Percentiles rank a stretch among this genome's conserved stretches.
Evolutionary conservation across 2,329 filamentous ascomycete genomes (phyloP).

Genomic region (Hypocrella siamensis): DNA sequence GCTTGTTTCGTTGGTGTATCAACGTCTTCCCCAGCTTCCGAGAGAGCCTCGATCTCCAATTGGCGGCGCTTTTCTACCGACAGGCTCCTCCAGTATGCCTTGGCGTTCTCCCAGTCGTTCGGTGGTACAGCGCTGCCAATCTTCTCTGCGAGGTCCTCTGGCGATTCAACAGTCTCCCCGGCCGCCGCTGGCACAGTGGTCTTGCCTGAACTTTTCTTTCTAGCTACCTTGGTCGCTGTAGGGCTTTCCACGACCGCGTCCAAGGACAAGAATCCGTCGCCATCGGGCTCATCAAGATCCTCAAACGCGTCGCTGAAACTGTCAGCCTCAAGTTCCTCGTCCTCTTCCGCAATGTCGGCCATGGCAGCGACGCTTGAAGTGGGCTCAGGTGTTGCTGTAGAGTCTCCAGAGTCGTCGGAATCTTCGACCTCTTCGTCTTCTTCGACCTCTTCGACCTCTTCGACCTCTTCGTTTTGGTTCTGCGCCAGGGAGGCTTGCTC

Average conservation of each 20-base stretch:
- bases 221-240: slow-evolving; percentile 9
- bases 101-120: slow-evolving; percentile 51
- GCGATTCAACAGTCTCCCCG: not conserved
- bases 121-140: slow-evolving; percentile 4
- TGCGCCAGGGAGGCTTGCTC: not conserved
- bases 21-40: slow-evolving; percentile 33
- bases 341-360: slow-evolving; percentile 20
- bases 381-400: slow-evolving; percentile 8
- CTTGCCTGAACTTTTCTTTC: slow-evolving; percentile 7
- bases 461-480: not conserved
- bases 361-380: slow-evolving; percentile 10
- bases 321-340: slow-evolving; percentile 34
- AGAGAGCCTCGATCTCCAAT: slow-evolving; percentile 40
- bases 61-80: slow-evolving; percentile 46
- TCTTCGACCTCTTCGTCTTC: not conserved
- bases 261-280: slow-evolving; percentile 54
- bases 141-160: not conserved
- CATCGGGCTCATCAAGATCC: slow-evolving; percentile 49
- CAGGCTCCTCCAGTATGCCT: slow-evolving; percentile 54
- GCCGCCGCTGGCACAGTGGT: not conserved
- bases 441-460: slow-evolving; percentile 1
- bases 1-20: slow-evolving; percentile 13
- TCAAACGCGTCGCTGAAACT: slow-evolving; percentile 68
- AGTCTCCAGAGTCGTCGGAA: slow-evolving; percentile 2
- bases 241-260: slow-evolving; percentile 56